phyloP scores from a whole-genome alignment of 345 rosid genomes.

The Syzygium grande region DNA sequence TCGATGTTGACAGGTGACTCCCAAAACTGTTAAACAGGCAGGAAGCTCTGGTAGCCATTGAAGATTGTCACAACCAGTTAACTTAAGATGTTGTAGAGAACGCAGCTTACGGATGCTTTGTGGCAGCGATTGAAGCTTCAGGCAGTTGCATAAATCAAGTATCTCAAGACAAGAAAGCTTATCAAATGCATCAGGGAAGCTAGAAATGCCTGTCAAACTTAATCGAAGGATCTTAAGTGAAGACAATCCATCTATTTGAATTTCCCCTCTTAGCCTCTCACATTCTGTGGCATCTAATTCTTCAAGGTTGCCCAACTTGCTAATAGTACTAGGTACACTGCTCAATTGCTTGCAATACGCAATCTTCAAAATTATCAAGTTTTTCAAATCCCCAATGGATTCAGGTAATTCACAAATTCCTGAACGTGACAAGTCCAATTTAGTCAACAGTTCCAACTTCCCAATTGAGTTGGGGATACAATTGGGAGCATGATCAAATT shows the following conservation, averaged over 20 bases:
- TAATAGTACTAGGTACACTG: neutral
- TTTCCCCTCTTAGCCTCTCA: neutral
- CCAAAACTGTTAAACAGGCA: fast-evolving
- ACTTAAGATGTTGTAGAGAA: neutral
- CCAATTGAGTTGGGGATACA: neutral
- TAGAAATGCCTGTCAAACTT: fast-evolving
- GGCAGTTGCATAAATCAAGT: fast-evolving
- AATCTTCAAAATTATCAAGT: neutral
- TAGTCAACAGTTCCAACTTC: neutral
- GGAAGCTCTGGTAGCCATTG: neutral
- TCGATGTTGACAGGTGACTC: fast-evolving
- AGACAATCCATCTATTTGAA: neutral
- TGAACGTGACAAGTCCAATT: neutral
- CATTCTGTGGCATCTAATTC: neutral
- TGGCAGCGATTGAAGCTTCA: neutral
- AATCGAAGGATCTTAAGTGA: neutral
- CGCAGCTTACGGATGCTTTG: neutral
- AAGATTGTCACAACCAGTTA: fast-evolving
- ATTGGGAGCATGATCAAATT: neutral
- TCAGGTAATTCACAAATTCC: neutral
- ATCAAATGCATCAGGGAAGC: fast-evolving
- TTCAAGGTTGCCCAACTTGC: neutral
- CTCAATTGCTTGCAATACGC: fast-evolving
- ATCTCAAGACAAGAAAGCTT: neutral
- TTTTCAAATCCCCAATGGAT: neutral